Evolutionary conservation across 441 rosid genomes (phyloP), one percentile per base, ranked within the genome.

Genomic region (Populus hybrid): DNA sequence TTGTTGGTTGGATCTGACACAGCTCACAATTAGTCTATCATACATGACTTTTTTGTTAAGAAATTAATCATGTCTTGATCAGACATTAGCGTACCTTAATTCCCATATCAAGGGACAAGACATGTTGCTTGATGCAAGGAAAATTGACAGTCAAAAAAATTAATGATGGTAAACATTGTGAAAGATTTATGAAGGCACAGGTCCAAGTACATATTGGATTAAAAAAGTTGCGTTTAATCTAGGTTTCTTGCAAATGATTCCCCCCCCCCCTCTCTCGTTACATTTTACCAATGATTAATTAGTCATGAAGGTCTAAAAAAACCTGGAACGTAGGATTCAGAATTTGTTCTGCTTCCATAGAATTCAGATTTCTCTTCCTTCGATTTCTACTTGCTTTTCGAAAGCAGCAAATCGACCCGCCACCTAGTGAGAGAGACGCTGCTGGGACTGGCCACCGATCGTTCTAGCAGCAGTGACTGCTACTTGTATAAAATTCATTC

Each of bases 1-100:
- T 4, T 18, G 65, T 75, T 70, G 54, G 81, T 76, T 74, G 75
- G 78, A 76, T 76, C 57, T 83, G 80, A 80, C 81, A 71, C 77
- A 65, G 38, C 70, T 40, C 77, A 74, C 83, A 40, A 73, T 79
- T 67, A 77, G 34, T 65, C 70, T 61, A 71, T 66, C 61, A 57
- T 61, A 12, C 12, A 75, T 78, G 72, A 72, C 42, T 76, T 21
- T 64, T 23, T 67, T 32, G 21, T 38, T 32, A 20, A 21, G 36
- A 30, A 69, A 42, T 32, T 11, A 24, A 12, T 10, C 14, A 46
- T 69, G 66, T 23, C 28, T 9, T 76, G 61, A 5, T 64, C 11
- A 42, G 73, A 74, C 67, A 76, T 26, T 24, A 26, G n/a, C 46
- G 50, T 21, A 18, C 61, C 72, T 73, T 61, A 73, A 76, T 68